A percentile compares a stretch with the other conserved stretches of the same genome.
phyloP scores from a whole-genome alignment of 2,329 filamentous ascomycete species.

The Pestalotiopsis sp. region DNA sequence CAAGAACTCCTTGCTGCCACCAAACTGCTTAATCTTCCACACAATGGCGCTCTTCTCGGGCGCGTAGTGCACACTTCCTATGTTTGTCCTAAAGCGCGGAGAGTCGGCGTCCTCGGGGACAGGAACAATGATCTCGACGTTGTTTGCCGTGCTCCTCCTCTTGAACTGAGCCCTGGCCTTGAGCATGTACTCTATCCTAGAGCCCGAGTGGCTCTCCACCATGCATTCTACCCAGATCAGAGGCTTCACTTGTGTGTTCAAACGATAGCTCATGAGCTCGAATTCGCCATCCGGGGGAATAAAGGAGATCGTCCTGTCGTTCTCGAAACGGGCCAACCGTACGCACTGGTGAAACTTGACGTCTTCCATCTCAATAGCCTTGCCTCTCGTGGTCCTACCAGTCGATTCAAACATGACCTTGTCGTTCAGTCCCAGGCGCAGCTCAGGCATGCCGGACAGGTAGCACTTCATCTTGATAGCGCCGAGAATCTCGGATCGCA shows the following conservation, averaged over 20 bases:
- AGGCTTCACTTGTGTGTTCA: slow-evolving; percentile 98
- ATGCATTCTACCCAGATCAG: slow-evolving; percentile 99
- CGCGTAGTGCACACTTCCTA: slow-evolving; percentile 95
- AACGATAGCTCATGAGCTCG: slow-evolving; percentile 97
- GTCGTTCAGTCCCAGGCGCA: slow-evolving; percentile 93
- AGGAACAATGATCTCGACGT: slow-evolving; percentile 96
- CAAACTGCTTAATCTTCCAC: slow-evolving; percentile 99
- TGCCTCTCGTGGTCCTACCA: slow-evolving; percentile 88
- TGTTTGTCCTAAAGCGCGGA: slow-evolving; percentile 94
- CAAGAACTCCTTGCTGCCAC: slow-evolving; percentile 95
- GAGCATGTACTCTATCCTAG: slow-evolving; percentile 97
- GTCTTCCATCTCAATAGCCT: slow-evolving; percentile 99
- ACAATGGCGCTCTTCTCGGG: slow-evolving; percentile 97
- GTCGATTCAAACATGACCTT: slow-evolving; percentile 99
- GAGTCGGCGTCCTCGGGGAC: slow-evolving; percentile 97
- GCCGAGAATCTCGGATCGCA: slow-evolving; percentile 94
- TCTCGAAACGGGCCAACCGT: slow-evolving; percentile 92
- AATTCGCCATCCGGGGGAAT: slow-evolving; percentile 98
- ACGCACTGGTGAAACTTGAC: slow-evolving; percentile 99
- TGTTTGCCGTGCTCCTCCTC: slow-evolving; percentile 94
- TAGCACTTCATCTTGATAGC: slow-evolving; percentile 99
- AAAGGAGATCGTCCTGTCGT: slow-evolving; percentile 97
- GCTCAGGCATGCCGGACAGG: slow-evolving; percentile 94
- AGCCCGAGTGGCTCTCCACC: slow-evolving; percentile 93
- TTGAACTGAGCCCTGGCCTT: slow-evolving; percentile 99